Base-by-base conservation (phyloP, 1,284 basidiomycete genomes). In the Moniliophthora roreri region DNA sequence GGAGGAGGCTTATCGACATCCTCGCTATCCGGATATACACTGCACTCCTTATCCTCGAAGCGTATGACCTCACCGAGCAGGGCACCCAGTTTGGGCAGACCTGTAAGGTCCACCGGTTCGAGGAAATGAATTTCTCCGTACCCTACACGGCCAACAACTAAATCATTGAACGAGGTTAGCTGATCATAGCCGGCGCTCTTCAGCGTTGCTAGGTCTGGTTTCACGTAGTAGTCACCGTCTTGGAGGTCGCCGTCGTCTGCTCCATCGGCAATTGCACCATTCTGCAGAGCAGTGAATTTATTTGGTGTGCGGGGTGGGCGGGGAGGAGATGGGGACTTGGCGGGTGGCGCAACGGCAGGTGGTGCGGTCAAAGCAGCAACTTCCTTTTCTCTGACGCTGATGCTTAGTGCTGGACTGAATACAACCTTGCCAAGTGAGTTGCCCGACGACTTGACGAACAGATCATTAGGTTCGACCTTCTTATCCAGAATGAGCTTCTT, bases 401-500 rank as follows among this genome's bases (percentile, higher is more conserved):
- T 77, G 58, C 86, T 83, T 48, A 91, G 72, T 5, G 84, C 84
- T 40, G 89, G 84, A 61, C 79, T 91, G 66, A 91, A 91, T 0
- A 79, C 78, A 48, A 88, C 76, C 63, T 82, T 88, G 34, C 75
- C 53, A 41, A 74, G 66, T 37, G 69, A 61, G 13, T 70, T 70
- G 47, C 71, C 78, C 3, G 81, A 32, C 7, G 28, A 78, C 66
- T 81, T 82, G 59, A 71, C 75, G 60, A 89, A 87, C 49, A 89
- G 61, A 56, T 90, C 85, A n/a, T 79, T 72, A 13, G 87, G 77
- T 52, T 89, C 87, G 15, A 89, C 76, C 63, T 85, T 89, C 68
- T 87, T 91, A 65, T 95, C 90, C 53, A 98, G 72, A 37, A 95
- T 88, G 51, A 99, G 82, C 69, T 97, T 96, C 79, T 98, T 99